Evolutionary conservation across 129 eudicot genomes (phyloP).

Genomic region (Chrysanthemum lavandulifolium): DNA sequence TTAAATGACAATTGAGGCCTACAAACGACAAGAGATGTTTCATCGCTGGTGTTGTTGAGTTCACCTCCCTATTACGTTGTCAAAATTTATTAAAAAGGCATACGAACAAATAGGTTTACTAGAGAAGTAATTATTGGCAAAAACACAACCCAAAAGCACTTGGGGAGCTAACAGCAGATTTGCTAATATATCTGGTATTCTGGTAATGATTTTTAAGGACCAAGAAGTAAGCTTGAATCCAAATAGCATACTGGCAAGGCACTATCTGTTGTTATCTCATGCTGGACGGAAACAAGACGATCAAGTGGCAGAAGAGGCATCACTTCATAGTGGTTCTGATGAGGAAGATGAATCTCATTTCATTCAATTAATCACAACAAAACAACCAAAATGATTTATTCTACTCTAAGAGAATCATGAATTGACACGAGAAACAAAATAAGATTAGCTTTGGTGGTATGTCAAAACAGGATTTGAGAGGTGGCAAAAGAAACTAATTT

Average conservation of each 20-base stretch:
- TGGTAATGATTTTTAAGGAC: background rate
- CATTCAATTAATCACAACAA: background rate
- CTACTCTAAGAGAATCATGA: background rate
- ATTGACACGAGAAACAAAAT: background rate
- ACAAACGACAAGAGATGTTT: no score
- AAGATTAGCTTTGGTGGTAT: background rate
- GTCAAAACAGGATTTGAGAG: constrained; percentile 2
- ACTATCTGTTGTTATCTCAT: background rate
- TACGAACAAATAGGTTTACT: no score
- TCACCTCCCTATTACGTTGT: no score
- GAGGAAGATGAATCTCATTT: background rate
- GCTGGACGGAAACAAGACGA: background rate
- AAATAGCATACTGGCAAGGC: background rate
- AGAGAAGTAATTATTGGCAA: background rate
- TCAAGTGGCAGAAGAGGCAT: background rate
- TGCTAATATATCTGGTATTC: background rate
- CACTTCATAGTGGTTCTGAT: background rate
- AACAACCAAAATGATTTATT: background rate
- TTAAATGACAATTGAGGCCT: no score
- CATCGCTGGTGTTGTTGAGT: no score
- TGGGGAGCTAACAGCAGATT: background rate
- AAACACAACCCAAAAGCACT: background rate
- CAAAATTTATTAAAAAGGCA: no score
- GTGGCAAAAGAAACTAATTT: background rate
- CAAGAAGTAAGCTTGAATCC: background rate